Evolutionary conservation across 495 filamentous ascomycete genomes (phyloP).

Genomic region (Immersiella caudata): DNA sequence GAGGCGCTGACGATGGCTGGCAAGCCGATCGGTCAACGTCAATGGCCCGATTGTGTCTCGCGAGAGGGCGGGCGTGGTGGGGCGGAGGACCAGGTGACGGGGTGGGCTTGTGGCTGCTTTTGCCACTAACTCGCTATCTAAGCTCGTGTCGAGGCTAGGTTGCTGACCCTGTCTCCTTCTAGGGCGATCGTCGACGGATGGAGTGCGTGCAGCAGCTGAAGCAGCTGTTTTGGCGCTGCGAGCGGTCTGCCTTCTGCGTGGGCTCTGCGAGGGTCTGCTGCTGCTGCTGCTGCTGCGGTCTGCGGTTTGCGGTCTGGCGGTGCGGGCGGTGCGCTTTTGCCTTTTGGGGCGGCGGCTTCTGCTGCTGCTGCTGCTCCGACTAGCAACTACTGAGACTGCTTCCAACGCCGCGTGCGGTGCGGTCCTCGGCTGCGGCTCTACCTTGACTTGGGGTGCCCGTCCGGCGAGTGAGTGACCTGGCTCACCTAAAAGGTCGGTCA

Average conservation of each 20-base stretch:
- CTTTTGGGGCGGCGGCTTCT: not conserved
- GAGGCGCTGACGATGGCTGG: conserved; percentile 22
- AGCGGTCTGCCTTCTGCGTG: not conserved
- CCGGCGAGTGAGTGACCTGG: conserved; percentile 10
- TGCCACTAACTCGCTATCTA: conserved; percentile 19
- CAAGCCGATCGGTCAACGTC: conserved; percentile 18
- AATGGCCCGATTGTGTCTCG: conserved; percentile 17
- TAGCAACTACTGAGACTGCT: too few relatives aligned
- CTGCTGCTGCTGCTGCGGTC: not conserved
- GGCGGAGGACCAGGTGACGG: conserved; percentile 30
- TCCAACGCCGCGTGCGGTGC: not conserved
- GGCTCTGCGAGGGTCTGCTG: not conserved
- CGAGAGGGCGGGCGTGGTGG: conserved; percentile 24
- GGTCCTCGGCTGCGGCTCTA: conserved; percentile 11
- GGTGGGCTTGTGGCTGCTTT: conserved; percentile 21
- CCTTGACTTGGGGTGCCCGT: not conserved
- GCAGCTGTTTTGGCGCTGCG: conserved; percentile 1
- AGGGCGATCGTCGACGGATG: not conserved
- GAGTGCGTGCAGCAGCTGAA: not conserved
- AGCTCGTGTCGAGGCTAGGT: conserved; percentile 19
- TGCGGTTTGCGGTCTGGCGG: conserved; percentile 2
- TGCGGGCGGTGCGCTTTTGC: too few relatives aligned
- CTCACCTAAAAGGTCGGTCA: conserved; percentile 3
- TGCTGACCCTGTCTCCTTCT: conserved; percentile 16
- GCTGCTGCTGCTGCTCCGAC: conserved; percentile 1